Conservation (phyloP, 2,329 filamentous ascomycete species). For the Hypoxylon sp. region DNA sequence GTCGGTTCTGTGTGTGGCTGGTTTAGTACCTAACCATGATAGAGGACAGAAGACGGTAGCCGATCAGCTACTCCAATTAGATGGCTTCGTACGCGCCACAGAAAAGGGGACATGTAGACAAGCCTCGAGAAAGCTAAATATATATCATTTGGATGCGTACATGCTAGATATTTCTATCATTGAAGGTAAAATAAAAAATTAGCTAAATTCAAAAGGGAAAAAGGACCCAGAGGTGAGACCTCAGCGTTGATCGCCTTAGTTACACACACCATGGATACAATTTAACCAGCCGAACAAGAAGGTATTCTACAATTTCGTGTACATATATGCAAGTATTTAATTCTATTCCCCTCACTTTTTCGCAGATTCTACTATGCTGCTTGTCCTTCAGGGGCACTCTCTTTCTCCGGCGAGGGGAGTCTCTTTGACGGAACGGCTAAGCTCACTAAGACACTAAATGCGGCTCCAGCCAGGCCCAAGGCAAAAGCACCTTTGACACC, state of each 20-base stretch:
- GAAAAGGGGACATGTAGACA: too few species aligned
- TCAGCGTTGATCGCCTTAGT: background rate
- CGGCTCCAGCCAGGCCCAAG: background rate
- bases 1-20: background rate
- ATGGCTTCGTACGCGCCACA: background rate
- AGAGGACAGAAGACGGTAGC: background rate
- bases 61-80: background rate
- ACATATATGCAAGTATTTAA: background rate
- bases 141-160: too few species aligned
- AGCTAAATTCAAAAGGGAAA: background rate
- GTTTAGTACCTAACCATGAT: background rate
- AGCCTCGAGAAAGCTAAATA: too few species aligned
- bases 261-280: background rate
- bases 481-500: background rate
- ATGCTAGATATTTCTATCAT: too few species aligned
- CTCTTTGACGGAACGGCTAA: background rate
- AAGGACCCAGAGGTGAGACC: background rate
- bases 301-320: background rate
- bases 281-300: background rate
- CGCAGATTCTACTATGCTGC: background rate
- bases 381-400: background rate
- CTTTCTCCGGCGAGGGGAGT: background rate
- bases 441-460: slow-evolving; percentile 4
- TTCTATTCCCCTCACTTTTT: background rate
- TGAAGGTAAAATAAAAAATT: too few species aligned